phyloP scores from a whole-genome alignment of 1,284 basidiomycete species.

The Inonotus hispidus region DNA sequence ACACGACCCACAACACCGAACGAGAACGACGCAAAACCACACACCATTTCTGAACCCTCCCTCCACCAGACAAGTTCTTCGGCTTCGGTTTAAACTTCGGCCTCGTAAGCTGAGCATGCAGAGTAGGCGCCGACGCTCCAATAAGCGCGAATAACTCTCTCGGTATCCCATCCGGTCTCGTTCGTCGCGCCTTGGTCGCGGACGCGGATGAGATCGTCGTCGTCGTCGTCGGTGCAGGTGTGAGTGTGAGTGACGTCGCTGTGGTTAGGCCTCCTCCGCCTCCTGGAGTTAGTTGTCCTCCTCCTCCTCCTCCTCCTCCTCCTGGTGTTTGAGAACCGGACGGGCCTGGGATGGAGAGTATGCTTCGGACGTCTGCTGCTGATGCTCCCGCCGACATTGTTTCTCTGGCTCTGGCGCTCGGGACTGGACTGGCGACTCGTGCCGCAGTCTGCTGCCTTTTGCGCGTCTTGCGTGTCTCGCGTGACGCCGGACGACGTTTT shows the following conservation, averaged over 20 bases:
- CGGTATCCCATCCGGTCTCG: slow-evolving; percentile 87
- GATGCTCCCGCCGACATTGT: slow-evolving; percentile 33
- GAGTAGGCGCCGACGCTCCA: slow-evolving; percentile 83
- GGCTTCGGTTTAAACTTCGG: slow-evolving; percentile 87
- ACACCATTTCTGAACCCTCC: slow-evolving; percentile 57
- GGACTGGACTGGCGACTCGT: neutral
- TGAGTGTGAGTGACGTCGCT: no score
- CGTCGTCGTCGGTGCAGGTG: slow-evolving; percentile 15
- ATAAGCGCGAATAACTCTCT: slow-evolving; percentile 92
- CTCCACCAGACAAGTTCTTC: slow-evolving; percentile 52
- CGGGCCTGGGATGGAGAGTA: slow-evolving; percentile 58
- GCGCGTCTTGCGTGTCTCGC: no score
- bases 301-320: no score
- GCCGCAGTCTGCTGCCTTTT: no score
- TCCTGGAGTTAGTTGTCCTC: no score
- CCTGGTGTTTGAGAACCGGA: slow-evolving; percentile 23
- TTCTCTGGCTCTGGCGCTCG: neutral
- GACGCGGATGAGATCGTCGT: slow-evolving; percentile 37
- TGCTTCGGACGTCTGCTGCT: slow-evolving; percentile 78
- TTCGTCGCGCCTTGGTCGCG: slow-evolving; percentile 35
- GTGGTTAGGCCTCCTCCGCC: no score
- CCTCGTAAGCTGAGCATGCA: slow-evolving; percentile 70
- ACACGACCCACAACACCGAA: neutral
- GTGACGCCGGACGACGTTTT: no score
- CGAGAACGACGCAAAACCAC: slow-evolving; percentile 13